Evolutionary conservation across 257 asterid species (phyloP), one percentile per base, ranked within the genome.

Genomic region (Echium plantagineum): DNA sequence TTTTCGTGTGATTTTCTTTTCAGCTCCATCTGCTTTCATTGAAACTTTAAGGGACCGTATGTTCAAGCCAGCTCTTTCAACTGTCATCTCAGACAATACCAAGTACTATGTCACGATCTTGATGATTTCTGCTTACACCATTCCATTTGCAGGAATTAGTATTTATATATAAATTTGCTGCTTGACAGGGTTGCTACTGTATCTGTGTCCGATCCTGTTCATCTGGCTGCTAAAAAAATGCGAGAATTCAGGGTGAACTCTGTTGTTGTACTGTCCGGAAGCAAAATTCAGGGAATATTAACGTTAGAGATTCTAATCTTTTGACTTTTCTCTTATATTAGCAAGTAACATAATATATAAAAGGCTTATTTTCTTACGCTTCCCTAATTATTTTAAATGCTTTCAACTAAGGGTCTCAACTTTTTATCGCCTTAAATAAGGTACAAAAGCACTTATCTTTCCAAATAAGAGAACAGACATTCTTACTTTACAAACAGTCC

Each of bases 21-120:
- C 96, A 90, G 96, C 94, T 54, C 93, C 98, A 62, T 75, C 86
- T 48, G 89, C 87, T 65, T 85, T 87, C 63, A 81, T 90, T 48
- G 98, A 85, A 75, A 82, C 89, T 20, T 86, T 90, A 21, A 84
- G 95, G 81, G 98, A 90, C 66, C 91, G 86, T 52, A 86, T 87
- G 86, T 87, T 87, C 85, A 87, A 90, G 82, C 98, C 98, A 38
- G 79, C 96, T 55, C 80, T 90, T 63, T 90, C 98, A 66, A 71
- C 88, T 38, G 69, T 90, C 73, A 73, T 90, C 62, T 71, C 96
- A 17, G 98, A 87, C 32, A 76, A 38, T 77, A 68, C 89, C 52
- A 85, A 84, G 98, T 90, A 77, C 35, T 51, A 49, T 21, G 18
- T 21, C 73, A 57, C 21, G 62, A 60, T 58, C 74, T 59, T 63